Evolutionary conservation across 345 rosid species (phyloP).

Genomic region (Salix caprea): DNA sequence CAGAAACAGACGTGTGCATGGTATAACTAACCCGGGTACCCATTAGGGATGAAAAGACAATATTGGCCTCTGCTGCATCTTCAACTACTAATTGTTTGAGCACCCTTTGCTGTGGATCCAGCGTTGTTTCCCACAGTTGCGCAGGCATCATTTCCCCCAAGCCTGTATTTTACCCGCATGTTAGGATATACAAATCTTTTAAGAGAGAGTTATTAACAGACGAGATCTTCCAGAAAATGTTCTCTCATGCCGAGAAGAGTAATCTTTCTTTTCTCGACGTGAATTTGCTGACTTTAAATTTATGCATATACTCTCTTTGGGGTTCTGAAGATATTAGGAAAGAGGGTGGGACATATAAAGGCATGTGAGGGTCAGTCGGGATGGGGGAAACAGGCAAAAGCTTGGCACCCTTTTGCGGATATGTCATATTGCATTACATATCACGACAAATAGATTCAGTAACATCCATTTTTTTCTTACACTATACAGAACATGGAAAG

Average conservation of each 20-base stretch:
- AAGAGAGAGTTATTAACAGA: too few species aligned
- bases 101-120: slow-evolving; percentile 81
- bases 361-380: not conserved
- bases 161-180: slow-evolving; percentile 39
- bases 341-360: not conserved
- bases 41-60: slow-evolving; percentile 86
- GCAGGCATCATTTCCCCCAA: slow-evolving; percentile 99
- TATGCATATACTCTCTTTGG: not conserved
- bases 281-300: not conserved
- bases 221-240: too few species aligned
- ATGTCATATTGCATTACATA: not conserved
- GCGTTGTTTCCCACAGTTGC: slow-evolving; percentile 96
- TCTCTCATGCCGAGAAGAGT: too few species aligned
- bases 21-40: slow-evolving; percentile 70
- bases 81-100: slow-evolving; percentile 77
- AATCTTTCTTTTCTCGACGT: too few species aligned
- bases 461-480: not conserved
- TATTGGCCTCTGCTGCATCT: slow-evolving; percentile 72
- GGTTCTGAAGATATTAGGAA: not conserved
- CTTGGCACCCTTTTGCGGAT: not conserved
- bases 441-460: not conserved
- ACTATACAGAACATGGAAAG: not conserved
- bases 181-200: not conserved
- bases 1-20: not conserved
- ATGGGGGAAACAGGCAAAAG: too few species aligned